Evolutionary conservation across 2,329 filamentous ascomycete genomes (phyloP), one percentile per base, ranked within the genome.

Genomic region (Sporothrix globosa): DNA sequence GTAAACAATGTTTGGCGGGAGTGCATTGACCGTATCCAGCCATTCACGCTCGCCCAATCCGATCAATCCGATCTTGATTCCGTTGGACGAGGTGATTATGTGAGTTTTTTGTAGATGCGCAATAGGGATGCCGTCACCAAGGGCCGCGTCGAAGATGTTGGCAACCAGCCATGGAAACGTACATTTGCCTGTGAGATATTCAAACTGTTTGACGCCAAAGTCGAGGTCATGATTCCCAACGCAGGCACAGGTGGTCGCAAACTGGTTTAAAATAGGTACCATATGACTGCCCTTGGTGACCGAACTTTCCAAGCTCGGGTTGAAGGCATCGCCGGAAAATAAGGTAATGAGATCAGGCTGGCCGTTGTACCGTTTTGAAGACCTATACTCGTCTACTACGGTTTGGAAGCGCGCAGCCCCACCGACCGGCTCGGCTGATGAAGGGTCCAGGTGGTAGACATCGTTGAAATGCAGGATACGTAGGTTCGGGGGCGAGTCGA

Each of bases 151-250:
- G 34, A 96, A 83, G 10, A 97, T 90, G 78, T 97, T 97, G 74
- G 93, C 93, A 19, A 96, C 85, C 1, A 97, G 86, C 93, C 94
- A 97, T 3, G 93, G 93, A 75, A 97, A 97, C 27, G 85, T 86
- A 81, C 93, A 96, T 77, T 92, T 89, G 46, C 83, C 83, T 4
- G 90, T 85, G 65, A 97, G 83, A 76, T 93, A 85, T 70, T 88
- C 84, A 78, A 94, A 94, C 78, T 97, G 93, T 69, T 86, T 85
- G 53, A 96, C 91, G 14, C 93, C 94, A 80, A 97, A 97, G 81
- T 97, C 94, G 69, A 97, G 88, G 77, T 97, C 94, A 79, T 97
- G 93, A 78, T 97, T 97, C 86, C 93, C 93, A 66, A 96, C 85
- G 78, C 92, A 94, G n/a, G 93, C 91, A 56, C 90, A 91, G 77